These are phyloP conservation scores for Cutaneotrichosporon cyanovorans DNA, from an alignment of 1,284 basidiomycete species.

Conservation along the genomic window DNA sequence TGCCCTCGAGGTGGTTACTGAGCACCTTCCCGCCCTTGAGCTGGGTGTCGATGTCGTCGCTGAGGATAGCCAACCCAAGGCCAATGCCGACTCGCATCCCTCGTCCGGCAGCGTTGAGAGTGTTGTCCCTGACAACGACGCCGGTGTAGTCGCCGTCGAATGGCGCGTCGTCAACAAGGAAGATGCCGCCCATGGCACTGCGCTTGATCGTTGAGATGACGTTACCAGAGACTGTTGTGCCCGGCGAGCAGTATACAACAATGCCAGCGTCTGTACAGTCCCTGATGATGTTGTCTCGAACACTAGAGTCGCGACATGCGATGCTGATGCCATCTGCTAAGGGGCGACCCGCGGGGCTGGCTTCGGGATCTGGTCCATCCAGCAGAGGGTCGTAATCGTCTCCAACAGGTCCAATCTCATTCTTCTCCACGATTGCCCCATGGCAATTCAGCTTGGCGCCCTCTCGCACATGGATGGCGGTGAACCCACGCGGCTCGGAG, in stretches of 20 bases:
- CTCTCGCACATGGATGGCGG: slow-evolving; percentile 44
- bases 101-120: slow-evolving; percentile 35
- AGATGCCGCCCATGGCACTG: slow-evolving; percentile 47
- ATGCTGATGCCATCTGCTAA: slow-evolving; percentile 44
- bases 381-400: slow-evolving; percentile 42
- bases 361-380: slow-evolving; percentile 45
- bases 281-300: slow-evolving; percentile 41
- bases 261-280: slow-evolving; percentile 45
- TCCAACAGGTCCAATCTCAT: slow-evolving; percentile 45
- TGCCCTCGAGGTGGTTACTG: slow-evolving; percentile 37
- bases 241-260: slow-evolving; percentile 48
- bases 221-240: slow-evolving; percentile 44
- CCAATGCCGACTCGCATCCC: slow-evolving; percentile 49
- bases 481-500: slow-evolving; percentile 43
- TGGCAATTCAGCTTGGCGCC: slow-evolving; percentile 43
- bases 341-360: slow-evolving; percentile 41
- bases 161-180: slow-evolving; percentile 46
- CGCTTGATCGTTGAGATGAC: slow-evolving; percentile 31
- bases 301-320: slow-evolving; percentile 40
- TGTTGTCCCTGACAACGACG: slow-evolving; percentile 43
- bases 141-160: slow-evolving; percentile 46
- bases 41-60: slow-evolving; percentile 44
- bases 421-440: slow-evolving; percentile 39
- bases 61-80: slow-evolving; percentile 45
- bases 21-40: slow-evolving; percentile 38